phyloP scores from a whole-genome alignment of 495 filamentous ascomycete species.

The Glonium stellatum region DNA sequence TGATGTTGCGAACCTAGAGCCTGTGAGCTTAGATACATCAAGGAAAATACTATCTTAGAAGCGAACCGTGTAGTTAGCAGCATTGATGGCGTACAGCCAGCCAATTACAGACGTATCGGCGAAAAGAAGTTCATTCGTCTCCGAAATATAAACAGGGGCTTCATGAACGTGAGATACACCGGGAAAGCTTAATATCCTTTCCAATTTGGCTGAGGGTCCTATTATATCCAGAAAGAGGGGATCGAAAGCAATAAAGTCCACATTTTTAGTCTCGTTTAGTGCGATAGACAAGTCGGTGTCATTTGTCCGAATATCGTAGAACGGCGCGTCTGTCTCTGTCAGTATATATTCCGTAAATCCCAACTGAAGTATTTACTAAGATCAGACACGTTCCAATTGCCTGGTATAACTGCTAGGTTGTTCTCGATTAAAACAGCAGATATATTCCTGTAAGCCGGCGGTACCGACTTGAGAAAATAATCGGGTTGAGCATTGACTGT shows the following conservation, averaged over 20 bases:
- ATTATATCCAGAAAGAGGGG: conserved; percentile 11
- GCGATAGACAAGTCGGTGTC: neutral
- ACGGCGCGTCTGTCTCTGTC: neutral
- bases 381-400: conserved; percentile 1
- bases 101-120: conserved; percentile 9
- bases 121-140: conserved; percentile 17
- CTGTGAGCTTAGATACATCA: neutral
- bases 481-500: too few relatives aligned
- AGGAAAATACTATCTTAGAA: too few relatives aligned
- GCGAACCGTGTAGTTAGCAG: conserved; percentile 10
- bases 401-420: conserved; percentile 11
- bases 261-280: conserved; percentile 2
- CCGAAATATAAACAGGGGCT: conserved; percentile 12
- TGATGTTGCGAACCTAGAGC: conserved; percentile 4
- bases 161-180: conserved; percentile 11
- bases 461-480: too few relatives aligned
- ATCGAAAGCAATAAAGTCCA: conserved; percentile 14
- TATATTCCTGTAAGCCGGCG: neutral
- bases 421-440: conserved; percentile 8
- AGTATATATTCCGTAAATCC: neutral
- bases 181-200: conserved; percentile 11
- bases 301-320: neutral
- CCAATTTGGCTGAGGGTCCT: conserved; percentile 6
- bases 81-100: conserved; percentile 13
- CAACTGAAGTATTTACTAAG: neutral